These are phyloP conservation scores for Oxytropis ochrocephala DNA, from an alignment of 306 rosid genomes.

Conservation along the genomic window DNA sequence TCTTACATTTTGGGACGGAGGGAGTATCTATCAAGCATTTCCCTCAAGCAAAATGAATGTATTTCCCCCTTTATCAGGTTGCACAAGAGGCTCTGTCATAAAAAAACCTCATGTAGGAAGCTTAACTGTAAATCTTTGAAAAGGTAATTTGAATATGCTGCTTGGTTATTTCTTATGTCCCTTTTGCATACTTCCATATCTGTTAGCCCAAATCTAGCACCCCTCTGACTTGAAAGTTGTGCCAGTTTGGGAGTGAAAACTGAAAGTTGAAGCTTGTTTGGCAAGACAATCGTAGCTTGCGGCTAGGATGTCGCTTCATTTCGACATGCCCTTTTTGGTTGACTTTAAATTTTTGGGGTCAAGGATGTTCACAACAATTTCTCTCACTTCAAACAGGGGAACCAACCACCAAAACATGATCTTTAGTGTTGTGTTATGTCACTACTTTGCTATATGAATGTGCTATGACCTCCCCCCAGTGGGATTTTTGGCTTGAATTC, in stretches of 20 bases:
- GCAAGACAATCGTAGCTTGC: slow-evolving; percentile 6
- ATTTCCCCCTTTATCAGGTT: too few species aligned
- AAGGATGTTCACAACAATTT: background rate
- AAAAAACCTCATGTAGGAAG: background rate
- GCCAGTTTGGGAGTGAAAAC: background rate
- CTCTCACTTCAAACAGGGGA: slow-evolving; percentile 6
- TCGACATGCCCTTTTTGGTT: slow-evolving; percentile 1
- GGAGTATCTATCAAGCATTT: too few species aligned
- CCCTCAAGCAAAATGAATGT: too few species aligned
- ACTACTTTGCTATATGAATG: slow-evolving; percentile 42
- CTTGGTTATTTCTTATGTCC: background rate
- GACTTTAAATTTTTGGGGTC: background rate
- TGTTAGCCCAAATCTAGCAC: background rate
- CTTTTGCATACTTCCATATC: background rate
- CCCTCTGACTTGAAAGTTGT: background rate
- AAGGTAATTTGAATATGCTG: slow-evolving; percentile 7
- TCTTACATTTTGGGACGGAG: too few species aligned
- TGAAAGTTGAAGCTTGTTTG: slow-evolving; percentile 13
- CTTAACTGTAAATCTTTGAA: background rate
- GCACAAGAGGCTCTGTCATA: too few species aligned
- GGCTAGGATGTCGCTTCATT: slow-evolving; percentile 3
- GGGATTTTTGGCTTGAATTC: slow-evolving; percentile 78
- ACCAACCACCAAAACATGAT: background rate
- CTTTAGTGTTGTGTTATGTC: background rate
- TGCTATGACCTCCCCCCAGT: slow-evolving; percentile 77